Percentiles rank a stretch among this genome's conserved stretches.
Conservation (phyloP, 2,329 filamentous ascomycete species). For the Clonostachys rhizophaga region DNA sequence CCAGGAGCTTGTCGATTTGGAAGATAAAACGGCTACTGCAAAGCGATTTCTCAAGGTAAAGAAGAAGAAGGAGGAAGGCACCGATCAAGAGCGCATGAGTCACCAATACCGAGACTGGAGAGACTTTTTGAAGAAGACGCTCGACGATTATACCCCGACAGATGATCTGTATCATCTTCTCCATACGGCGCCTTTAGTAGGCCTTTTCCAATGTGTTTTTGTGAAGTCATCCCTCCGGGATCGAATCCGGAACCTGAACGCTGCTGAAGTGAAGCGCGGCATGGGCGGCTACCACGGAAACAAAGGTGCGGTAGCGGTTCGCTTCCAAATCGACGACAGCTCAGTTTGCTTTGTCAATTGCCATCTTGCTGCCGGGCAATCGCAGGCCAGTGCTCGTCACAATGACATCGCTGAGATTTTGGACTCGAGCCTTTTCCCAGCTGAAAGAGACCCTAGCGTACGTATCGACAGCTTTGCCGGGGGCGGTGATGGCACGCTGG, state of each 20-base stretch:
- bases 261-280: slow-evolving; percentile 86
- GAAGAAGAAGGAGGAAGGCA: slow-evolving; percentile 62
- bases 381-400: slow-evolving; percentile 84
- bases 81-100: slow-evolving; percentile 87
- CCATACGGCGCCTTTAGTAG: slow-evolving; percentile 83
- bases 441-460: slow-evolving; percentile 60
- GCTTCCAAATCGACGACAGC: slow-evolving; percentile 91
- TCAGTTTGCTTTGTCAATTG: slow-evolving; percentile 97
- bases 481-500: slow-evolving; percentile 92
- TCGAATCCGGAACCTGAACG: slow-evolving; percentile 72
- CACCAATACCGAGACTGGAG: slow-evolving; percentile 97
- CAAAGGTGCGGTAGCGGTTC: slow-evolving; percentile 87
- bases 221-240: slow-evolving; percentile 75
- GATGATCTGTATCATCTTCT: slow-evolving; percentile 79
- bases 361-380: slow-evolving; percentile 91
- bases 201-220: slow-evolving; percentile 93
- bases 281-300: slow-evolving; percentile 96
- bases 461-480: slow-evolving; percentile 78
- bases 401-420: slow-evolving; percentile 89
- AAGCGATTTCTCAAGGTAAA: slow-evolving; percentile 91
- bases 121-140: slow-evolving; percentile 75
- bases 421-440: slow-evolving; percentile 70
- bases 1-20: slow-evolving; percentile 95
- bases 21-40: slow-evolving; percentile 96
- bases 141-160: slow-evolving; percentile 78